phyloP scores from a whole-genome alignment of 208 protist genomes.

The Sergeia podlipaevii region DNA sequence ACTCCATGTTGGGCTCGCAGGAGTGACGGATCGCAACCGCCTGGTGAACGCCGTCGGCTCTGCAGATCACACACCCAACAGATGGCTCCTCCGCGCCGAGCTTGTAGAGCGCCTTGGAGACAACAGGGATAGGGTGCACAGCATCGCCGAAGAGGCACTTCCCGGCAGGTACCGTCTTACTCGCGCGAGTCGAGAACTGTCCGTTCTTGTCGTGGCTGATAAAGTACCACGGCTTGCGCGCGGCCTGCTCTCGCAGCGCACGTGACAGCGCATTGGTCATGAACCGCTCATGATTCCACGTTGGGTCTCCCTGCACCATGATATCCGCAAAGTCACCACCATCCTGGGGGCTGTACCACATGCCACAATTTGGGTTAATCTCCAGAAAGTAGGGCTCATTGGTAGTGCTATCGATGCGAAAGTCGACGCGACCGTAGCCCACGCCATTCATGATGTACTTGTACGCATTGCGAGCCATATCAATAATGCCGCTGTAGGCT shows the following conservation, averaged over 20 bases:
- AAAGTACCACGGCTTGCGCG: conserved; percentile 79
- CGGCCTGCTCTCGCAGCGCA: conserved; percentile 57
- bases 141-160: conserved; percentile 74
- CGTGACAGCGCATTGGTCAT: conserved; percentile 52
- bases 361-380: conserved; percentile 90
- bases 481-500: conserved; percentile 59
- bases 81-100: conserved; percentile 65
- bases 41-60: conserved; percentile 65
- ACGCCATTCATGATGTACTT: conserved; percentile 84
- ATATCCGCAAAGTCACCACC: conserved; percentile 85
- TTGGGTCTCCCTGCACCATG: conserved; percentile 72
- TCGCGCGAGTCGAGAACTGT: conserved; percentile 70
- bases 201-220: conserved; percentile 81
- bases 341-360: conserved; percentile 83
- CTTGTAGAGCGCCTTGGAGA: conserved; percentile 76
- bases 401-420: conserved; percentile 75
- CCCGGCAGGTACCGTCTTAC: conserved; percentile 58
- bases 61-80: conserved; percentile 70
- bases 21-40: conserved; percentile 83
- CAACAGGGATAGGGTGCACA: conserved; percentile 60
- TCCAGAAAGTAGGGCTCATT: conserved; percentile 81
- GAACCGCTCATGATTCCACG: conserved; percentile 83
- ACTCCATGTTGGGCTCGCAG: conserved; percentile 88
- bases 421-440: conserved; percentile 84
- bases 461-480: conserved; percentile 81